phyloP scores from a whole-genome alignment of 768 basidiomycete genomes.

The Podaxis mareebaensis region DNA sequence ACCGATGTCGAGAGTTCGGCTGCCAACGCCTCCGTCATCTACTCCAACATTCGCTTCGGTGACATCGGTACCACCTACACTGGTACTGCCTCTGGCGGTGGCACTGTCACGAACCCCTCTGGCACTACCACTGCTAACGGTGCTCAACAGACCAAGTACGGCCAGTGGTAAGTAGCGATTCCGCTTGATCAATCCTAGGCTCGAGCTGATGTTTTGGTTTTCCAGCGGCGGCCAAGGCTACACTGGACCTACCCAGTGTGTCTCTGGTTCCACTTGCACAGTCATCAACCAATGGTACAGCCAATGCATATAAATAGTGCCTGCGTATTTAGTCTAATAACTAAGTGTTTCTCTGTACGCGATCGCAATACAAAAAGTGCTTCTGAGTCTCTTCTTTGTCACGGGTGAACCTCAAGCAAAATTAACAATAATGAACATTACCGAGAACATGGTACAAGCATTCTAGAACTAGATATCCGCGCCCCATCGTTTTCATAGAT shows the following conservation, averaged over 20 bases:
- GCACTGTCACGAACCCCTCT: background rate
- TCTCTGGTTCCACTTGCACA: background rate
- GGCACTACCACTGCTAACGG: background rate
- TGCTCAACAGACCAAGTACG: background rate
- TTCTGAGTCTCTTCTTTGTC: background rate
- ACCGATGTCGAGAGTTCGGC: conserved; percentile 39
- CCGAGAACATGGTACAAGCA: background rate
- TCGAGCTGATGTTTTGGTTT: background rate
- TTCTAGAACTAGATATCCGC: background rate
- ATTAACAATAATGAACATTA: background rate
- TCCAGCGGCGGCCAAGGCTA: background rate
- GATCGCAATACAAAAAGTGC: background rate
- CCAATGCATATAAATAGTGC: background rate
- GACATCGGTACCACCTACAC: conserved; percentile 47
- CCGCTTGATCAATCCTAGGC: background rate
- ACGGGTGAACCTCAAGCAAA: background rate
- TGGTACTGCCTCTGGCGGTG: conserved; percentile 17
- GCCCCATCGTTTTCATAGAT: background rate
- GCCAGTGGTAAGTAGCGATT: background rate
- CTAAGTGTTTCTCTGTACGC: background rate
- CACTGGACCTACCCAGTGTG: background rate
- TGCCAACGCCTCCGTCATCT: conserved; percentile 46
- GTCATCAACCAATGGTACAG: background rate
- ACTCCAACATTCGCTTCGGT: conserved; percentile 57
- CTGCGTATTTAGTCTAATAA: background rate